A percentile compares a stretch with the other conserved stretches of the same genome.
Conservation (phyloP, 2,329 filamentous ascomycete species). For the Penicillium expansum region DNA sequence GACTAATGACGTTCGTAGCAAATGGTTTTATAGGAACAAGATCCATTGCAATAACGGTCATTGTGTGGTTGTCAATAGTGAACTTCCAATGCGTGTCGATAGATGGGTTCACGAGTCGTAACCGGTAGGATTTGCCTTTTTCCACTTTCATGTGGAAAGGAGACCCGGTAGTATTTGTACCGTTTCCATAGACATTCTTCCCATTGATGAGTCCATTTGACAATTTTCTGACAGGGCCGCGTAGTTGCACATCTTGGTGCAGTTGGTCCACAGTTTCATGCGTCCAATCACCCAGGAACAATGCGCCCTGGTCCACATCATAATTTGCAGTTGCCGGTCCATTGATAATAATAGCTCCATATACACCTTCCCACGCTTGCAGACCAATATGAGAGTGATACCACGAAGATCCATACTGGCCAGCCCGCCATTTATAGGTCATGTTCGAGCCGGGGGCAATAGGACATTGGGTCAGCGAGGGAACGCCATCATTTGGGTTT, state of each 20-base stretch:
- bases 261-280: slow-evolving; percentile 27
- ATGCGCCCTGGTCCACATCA: slow-evolving; percentile 36
- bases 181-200: slow-evolving; percentile 31
- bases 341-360: slow-evolving; percentile 56
- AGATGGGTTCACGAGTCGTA: slow-evolving; percentile 30
- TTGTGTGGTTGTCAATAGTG: slow-evolving; percentile 51
- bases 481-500: slow-evolving; percentile 33
- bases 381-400: slow-evolving; percentile 38
- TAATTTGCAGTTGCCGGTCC: slow-evolving; percentile 42
- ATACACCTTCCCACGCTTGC: slow-evolving; percentile 53
- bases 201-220: slow-evolving; percentile 46
- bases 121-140: slow-evolving; percentile 20
- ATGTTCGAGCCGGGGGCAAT: slow-evolving; percentile 34
- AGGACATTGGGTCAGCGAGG: slow-evolving; percentile 41
- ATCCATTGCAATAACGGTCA: slow-evolving; percentile 59
- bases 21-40: slow-evolving; percentile 59
- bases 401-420: slow-evolving; percentile 38
- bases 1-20: slow-evolving; percentile 45
- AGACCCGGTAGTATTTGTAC: slow-evolving; percentile 26
- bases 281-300: slow-evolving; percentile 38
- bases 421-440: slow-evolving; percentile 39
- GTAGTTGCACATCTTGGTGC: slow-evolving; percentile 18
- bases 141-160: slow-evolving; percentile 42
- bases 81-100: slow-evolving; percentile 41
- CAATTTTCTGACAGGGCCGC: slow-evolving; percentile 10